phyloP scores from a whole-genome alignment of 192 early-diverging fungal genomes.

The Diversispora eburnea region DNA sequence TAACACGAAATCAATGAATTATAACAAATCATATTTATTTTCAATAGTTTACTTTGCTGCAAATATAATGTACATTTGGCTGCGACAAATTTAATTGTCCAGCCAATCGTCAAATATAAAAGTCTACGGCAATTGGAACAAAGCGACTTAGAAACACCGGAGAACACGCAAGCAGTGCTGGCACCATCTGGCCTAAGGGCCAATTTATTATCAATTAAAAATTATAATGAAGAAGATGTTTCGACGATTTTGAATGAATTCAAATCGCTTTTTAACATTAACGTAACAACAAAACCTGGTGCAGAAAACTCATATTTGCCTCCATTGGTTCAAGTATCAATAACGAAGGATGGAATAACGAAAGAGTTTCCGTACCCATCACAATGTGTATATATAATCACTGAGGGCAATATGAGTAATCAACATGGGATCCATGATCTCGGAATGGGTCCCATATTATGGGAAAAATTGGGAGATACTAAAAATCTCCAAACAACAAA shows the following conservation, averaged over 20 bases:
- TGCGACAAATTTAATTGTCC: constrained; percentile 8
- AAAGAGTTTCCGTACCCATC: constrained; percentile 26
- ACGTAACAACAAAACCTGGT: neutral
- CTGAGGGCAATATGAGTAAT: constrained; percentile 11
- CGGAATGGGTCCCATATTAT: neutral
- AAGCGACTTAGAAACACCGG: neutral
- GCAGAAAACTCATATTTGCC: neutral
- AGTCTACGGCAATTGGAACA: neutral
- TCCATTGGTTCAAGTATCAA: neutral
- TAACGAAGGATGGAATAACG: neutral
- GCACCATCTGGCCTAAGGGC: neutral
- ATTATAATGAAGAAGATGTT: constrained; percentile 10
- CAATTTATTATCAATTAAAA: neutral
- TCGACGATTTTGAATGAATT: constrained; percentile 7
- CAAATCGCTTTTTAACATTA: neutral
- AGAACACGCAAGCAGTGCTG: neutral
- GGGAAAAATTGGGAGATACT: neutral
- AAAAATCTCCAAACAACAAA: neutral
- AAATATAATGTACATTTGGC: constrained; percentile 13
- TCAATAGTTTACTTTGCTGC: constrained; percentile 8
- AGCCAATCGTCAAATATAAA: neutral
- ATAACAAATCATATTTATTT: neutral
- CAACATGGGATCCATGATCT: constrained; percentile 3
- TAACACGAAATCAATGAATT: neutral
- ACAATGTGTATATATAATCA: neutral